Evolutionary conservation across 2,329 filamentous ascomycete genomes (phyloP).

Genomic region (Tolypocladium tundrense): DNA sequence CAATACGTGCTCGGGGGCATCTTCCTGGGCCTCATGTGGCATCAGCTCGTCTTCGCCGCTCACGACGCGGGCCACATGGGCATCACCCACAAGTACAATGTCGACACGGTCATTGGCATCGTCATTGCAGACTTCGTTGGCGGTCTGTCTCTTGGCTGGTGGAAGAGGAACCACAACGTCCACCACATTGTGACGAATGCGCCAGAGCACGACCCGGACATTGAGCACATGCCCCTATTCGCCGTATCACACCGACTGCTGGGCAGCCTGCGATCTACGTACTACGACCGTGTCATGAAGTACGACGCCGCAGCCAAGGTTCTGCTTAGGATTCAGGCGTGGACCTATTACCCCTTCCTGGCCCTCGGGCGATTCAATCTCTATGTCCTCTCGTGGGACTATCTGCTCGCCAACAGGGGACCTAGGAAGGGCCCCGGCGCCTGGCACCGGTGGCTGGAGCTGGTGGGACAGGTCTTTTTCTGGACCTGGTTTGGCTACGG

Average conservation of each 20-base stretch:
- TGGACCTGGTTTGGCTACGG: conserved; percentile 81
- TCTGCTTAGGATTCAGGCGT: conserved; percentile 64
- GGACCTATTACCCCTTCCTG: conserved; percentile 75
- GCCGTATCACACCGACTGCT: conserved; percentile 77
- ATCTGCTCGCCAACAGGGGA: conserved; percentile 59
- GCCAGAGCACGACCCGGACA: conserved; percentile 92
- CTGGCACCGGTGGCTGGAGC: conserved; percentile 77
- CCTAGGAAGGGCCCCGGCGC: conserved; percentile 66
- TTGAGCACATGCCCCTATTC: conserved; percentile 83
- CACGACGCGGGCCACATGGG: conserved; percentile 97
- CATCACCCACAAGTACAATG: conserved; percentile 82
- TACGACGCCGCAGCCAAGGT: conserved; percentile 67
- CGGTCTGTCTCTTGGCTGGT: conserved; percentile 88
- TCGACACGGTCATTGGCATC: conserved; percentile 80
- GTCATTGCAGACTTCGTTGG: conserved; percentile 83
- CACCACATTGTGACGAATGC: conserved; percentile 95
- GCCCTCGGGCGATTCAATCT: conserved; percentile 79
- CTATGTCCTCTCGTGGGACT: conserved; percentile 71
- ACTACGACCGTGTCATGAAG: conserved; percentile 70
- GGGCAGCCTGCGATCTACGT: conserved; percentile 62
- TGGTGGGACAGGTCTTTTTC: conserved; percentile 67
- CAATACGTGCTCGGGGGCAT: conserved; percentile 63
- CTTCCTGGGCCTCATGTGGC: conserved; percentile 79
- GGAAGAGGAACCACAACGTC: conserved; percentile 93
- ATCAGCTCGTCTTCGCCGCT: conserved; percentile 86